Evolutionary conservation across 768 basidiomycete species (phyloP).

Genomic region (Pleurotus djamor): DNA sequence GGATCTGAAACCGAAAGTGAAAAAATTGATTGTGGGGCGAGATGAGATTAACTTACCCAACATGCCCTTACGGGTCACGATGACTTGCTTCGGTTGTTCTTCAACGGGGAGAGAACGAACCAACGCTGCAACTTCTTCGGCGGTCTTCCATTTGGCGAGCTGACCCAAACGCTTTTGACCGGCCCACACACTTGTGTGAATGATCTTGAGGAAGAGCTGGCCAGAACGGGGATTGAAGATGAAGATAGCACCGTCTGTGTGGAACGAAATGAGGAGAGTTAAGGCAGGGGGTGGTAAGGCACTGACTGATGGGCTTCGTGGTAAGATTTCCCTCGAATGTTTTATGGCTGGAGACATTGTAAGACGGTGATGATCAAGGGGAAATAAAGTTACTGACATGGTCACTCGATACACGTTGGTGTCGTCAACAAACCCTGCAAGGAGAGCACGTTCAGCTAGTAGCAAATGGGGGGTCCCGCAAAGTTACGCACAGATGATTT

Average conservation of each 20-base stretch:
- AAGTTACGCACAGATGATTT: constrained; percentile 78
- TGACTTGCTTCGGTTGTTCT: constrained; percentile 99
- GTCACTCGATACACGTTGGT: constrained; percentile 99
- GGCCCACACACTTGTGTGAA: constrained; percentile 99
- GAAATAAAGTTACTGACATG: constrained; percentile 47
- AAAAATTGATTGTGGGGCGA: not conserved
- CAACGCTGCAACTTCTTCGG: constrained; percentile 98
- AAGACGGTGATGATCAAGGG: not conserved
- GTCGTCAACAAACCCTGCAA: constrained; percentile 93
- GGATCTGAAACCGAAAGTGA: constrained; percentile 50
- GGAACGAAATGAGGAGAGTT: constrained; percentile 3
- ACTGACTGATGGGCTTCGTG: constrained; percentile 93
- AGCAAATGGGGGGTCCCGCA: not conserved
- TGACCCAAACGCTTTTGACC: constrained; percentile 99
- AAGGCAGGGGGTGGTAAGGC: not conserved
- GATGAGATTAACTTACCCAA: constrained; percentile 55
- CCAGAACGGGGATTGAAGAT: constrained; percentile 99
- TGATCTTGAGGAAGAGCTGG: constrained; percentile 97
- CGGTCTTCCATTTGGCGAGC: constrained; percentile 99
- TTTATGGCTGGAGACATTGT: constrained; percentile 67
- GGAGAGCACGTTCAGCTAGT: constrained; percentile 1
- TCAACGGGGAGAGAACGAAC: constrained; percentile 98
- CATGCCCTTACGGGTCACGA: constrained; percentile 99
- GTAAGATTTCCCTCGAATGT: constrained; percentile 99
- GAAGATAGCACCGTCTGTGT: constrained; percentile 88